Conservation (phyloP, 2,329 filamentous ascomycete species). For the Pyrenophora tritici-repentis region DNA sequence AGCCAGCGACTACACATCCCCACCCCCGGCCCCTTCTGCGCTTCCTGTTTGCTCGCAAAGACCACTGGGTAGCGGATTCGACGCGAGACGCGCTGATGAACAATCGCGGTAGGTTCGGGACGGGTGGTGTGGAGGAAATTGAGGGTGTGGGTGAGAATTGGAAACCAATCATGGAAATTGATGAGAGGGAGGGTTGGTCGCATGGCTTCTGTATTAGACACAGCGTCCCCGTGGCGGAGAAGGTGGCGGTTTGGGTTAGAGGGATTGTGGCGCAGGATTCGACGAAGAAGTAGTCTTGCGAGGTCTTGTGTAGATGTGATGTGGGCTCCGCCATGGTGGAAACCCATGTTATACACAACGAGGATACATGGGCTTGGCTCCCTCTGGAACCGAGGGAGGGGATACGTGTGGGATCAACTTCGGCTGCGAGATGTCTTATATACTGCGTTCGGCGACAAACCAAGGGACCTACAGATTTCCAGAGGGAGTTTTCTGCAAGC, state of each 20-base stretch:
- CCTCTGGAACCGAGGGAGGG: no score
- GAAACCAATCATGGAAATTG: conserved; percentile 60
- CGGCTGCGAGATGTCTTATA: no score
- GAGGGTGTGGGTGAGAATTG: conserved; percentile 39
- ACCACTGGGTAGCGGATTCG: conserved; percentile 66
- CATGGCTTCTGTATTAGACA: conserved; percentile 65
- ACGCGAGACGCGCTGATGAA: conserved; percentile 61
- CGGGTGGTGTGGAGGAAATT: conserved; percentile 24
- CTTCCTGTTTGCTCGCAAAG: conserved; percentile 64
- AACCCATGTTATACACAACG: background rate
- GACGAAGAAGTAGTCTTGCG: conserved; percentile 5
- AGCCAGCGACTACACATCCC: conserved; percentile 23
- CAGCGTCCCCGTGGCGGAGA: conserved; percentile 56
- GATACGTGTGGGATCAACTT: no score
- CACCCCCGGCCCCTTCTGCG: conserved; percentile 54
- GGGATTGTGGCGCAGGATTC: conserved; percentile 46
- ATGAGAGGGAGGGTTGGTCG: conserved; percentile 58
- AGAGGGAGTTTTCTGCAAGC: background rate
- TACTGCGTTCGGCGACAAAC: no score
- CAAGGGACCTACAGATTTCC: background rate
- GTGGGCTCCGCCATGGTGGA: background rate
- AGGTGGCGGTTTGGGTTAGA: conserved; percentile 55
- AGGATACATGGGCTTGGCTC: no score
- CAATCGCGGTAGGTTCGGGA: conserved; percentile 17
- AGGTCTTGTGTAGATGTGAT: background rate